phyloP scores from a whole-genome alignment of 106 monocot genomes.

The Dactylorhiza incarnata region DNA sequence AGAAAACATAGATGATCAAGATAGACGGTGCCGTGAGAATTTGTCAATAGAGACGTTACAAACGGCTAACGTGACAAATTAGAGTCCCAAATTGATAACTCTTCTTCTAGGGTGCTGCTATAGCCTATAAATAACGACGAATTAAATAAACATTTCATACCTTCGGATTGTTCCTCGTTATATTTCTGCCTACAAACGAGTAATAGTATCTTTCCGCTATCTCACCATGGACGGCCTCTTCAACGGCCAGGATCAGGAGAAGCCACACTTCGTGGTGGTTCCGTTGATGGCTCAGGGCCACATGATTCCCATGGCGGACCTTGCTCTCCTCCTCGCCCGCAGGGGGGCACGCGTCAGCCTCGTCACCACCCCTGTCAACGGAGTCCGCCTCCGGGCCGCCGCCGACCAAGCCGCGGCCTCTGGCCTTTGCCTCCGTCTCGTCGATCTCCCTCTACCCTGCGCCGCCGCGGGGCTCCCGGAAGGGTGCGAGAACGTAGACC shows the following conservation, averaged over 20 bases:
- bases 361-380: constrained; percentile 40
- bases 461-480: constrained; percentile 19
- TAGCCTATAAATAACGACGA: too few species aligned
- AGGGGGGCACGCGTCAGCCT: constrained; percentile 22
- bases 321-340: constrained; percentile 21
- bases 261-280: constrained; percentile 28
- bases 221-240: neutral
- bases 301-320: constrained; percentile 36
- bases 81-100: too few species aligned
- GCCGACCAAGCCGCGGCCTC: neutral
- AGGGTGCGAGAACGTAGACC: constrained; percentile 33
- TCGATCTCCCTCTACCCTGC: constrained; percentile 21
- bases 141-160: too few species aligned
- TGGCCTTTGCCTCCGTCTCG: constrained; percentile 11
- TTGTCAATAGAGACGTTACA: too few species aligned
- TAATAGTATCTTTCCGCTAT: too few species aligned
- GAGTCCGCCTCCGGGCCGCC: constrained; percentile 11
- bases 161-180: too few species aligned
- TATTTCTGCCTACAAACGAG: too few species aligned
- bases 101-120: too few species aligned
- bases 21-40: too few species aligned
- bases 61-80: too few species aligned
- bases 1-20: too few species aligned
- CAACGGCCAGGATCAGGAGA: neutral
- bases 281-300: constrained; percentile 42